These are phyloP conservation scores for Rosa rugosa DNA, from an alignment of 306 rosid species.

Conservation along the genomic window DNA sequence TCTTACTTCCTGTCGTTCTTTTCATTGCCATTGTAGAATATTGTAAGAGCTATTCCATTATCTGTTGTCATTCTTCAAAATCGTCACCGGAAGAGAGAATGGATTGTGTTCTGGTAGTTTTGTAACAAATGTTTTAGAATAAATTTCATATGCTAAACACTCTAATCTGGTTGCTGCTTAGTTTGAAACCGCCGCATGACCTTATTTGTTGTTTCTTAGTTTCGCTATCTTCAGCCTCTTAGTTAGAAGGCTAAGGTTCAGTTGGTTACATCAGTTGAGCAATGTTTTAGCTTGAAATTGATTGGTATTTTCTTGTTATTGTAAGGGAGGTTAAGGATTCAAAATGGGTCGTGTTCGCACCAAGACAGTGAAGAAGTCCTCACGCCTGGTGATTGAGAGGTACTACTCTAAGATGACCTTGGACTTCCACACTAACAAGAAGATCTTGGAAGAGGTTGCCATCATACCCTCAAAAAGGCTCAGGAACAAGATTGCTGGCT, in stretches of 20 bases:
- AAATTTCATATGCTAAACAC: not conserved
- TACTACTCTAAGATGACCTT: constrained; percentile 43
- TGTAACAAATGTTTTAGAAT: not conserved
- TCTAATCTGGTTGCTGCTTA: not conserved
- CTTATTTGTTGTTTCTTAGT: not conserved
- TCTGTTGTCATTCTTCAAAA: not conserved
- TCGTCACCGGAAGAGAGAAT: not conserved
- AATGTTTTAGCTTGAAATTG: too few relatives aligned
- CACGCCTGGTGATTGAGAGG: constrained; percentile 40
- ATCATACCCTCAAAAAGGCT: constrained; percentile 44
- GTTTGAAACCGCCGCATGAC: not conserved
- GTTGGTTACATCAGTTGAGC: too few relatives aligned
- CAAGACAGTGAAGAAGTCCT: constrained; percentile 45
- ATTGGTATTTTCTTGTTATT: not conserved
- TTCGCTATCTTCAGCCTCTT: not conserved
- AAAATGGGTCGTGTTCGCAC: constrained; percentile 46
- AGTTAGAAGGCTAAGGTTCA: too few relatives aligned
- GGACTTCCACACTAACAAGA: constrained; percentile 49
- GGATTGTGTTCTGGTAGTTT: not conserved
- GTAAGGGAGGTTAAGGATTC: not conserved
- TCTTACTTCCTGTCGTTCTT: not conserved
- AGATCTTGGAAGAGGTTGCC: constrained; percentile 42
- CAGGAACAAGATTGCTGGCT: constrained; percentile 45
- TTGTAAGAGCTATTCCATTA: not conserved
- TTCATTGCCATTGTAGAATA: not conserved